Base-by-base conservation (phyloP, 495 filamentous ascomycete genomes). In the Aspergillus baeticus region DNA sequence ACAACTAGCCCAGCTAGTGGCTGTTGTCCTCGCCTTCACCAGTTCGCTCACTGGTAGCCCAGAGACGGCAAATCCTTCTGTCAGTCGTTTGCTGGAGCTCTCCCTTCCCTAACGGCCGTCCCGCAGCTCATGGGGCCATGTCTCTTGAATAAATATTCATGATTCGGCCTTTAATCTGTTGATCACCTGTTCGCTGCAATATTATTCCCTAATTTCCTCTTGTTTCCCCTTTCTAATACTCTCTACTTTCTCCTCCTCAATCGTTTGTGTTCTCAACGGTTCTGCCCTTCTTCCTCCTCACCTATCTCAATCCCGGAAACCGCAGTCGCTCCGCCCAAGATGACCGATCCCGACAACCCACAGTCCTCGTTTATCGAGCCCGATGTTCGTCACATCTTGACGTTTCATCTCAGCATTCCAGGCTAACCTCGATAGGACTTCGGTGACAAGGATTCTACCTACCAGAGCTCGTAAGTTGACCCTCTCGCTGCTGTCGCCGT, bases 391-490 rank as follows among this genome's bases (percentile, higher is more conserved):
- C 39, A 11, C 15, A 35, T 21, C n/a, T n/a, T n/a, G n/a, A n/a
- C n/a, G 15, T 39, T 33, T n/a, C 11, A 22, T 35, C 14, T 13
- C 18, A 0, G 21, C 17, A 39, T 15, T 14, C n/a, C 17, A 37
- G 2, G 45, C 55, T 56, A 49, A 55, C 51, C 2, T 51, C 1
- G 2, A 6, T 57, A 74, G 71, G 26, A 54, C 6, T 60, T 61
- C 15, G 55, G 42, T 10, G 69, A 72, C 50, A 57, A 36, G n/a
- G 67, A 69, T 51, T 74, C 71, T 20, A 51, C 55, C 38, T 72
- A 67, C 26, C 45, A 63, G 42, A 64, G 64, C 37, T 70, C 71
- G 71, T 74, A 60, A 61, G 71, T 66, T n/a, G 6, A 3, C 10
- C 26, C 34, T 29, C 23, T 14, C 21, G 6, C 8, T 29, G 41